phyloP scores from a whole-genome alignment of 768 basidiomycete species.

The Chlorophyllum brunneum region DNA sequence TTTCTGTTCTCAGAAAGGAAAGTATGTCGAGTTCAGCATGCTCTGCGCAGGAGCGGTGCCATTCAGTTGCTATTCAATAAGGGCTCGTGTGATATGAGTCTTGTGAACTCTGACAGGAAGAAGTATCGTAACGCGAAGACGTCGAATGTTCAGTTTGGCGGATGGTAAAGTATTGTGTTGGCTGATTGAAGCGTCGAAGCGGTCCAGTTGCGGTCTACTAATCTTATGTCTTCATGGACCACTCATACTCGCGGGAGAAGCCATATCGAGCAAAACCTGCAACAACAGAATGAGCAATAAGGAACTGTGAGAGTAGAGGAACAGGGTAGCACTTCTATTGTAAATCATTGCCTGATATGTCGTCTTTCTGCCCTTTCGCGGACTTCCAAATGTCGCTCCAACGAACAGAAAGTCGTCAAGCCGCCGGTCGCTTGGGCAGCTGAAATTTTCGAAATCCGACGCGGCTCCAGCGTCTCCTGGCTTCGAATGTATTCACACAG shows the following conservation, averaged over 20 bases:
- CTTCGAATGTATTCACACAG: no score
- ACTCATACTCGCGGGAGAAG: conserved; percentile 1
- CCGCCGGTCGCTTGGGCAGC: not conserved
- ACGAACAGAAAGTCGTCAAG: not conserved
- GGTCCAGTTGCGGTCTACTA: no score
- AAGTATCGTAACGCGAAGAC: not conserved
- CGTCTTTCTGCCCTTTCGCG: not conserved
- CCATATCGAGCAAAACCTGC: no score
- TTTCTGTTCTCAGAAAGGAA: not conserved
- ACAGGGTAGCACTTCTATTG: not conserved
- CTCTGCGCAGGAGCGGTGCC: no score
- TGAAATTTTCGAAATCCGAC: not conserved
- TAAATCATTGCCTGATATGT: conserved; percentile 6
- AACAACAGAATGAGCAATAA: no score
- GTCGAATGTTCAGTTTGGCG: no score
- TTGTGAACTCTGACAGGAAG: not conserved
- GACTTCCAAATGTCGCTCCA: not conserved
- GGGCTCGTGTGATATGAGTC: not conserved
- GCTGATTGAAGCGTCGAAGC: no score
- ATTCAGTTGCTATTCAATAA: no score
- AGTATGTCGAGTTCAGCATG: no score
- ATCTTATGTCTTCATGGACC: conserved; percentile 1
- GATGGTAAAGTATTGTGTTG: no score
- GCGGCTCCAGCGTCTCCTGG: no score
- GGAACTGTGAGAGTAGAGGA: not conserved